Evolutionary conservation across 441 rosid genomes (phyloP).

Genomic region (Syzygium syzygioides): DNA sequence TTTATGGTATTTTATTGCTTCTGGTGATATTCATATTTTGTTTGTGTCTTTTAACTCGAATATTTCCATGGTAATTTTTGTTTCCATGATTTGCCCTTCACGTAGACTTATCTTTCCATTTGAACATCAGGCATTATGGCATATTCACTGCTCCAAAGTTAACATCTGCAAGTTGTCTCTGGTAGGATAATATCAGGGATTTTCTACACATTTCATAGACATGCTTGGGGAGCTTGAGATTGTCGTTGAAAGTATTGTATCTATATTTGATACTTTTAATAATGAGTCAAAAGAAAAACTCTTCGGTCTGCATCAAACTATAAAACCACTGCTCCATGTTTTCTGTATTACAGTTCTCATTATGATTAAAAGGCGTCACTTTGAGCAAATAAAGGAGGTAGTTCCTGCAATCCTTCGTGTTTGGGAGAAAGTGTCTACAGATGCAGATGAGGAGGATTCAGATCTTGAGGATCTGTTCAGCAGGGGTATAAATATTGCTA

Average conservation of each 20-base stretch:
- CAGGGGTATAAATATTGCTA: constrained; percentile 55
- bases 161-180: background rate
- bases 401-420: constrained; percentile 58
- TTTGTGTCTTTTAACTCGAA: background rate
- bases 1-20: background rate
- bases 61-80: background rate
- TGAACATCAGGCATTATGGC: background rate
- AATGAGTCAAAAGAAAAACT: background rate
- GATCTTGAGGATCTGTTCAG: constrained; percentile 29
- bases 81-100: background rate
- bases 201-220: background rate
- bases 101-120: background rate
- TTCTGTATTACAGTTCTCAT: constrained; percentile 45
- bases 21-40: background rate
- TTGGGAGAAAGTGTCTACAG: constrained; percentile 39
- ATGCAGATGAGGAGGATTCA: constrained; percentile 21
- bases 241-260: background rate
- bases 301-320: background rate
- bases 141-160: background rate
- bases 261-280: background rate
- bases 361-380: constrained; percentile 60
- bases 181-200: background rate
- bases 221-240: background rate
- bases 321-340: background rate
- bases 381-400: constrained; percentile 67